Evolutionary conservation across 306 rosid species (phyloP), one percentile per base, ranked within the genome.

Genomic region (Vicia sativa): DNA sequence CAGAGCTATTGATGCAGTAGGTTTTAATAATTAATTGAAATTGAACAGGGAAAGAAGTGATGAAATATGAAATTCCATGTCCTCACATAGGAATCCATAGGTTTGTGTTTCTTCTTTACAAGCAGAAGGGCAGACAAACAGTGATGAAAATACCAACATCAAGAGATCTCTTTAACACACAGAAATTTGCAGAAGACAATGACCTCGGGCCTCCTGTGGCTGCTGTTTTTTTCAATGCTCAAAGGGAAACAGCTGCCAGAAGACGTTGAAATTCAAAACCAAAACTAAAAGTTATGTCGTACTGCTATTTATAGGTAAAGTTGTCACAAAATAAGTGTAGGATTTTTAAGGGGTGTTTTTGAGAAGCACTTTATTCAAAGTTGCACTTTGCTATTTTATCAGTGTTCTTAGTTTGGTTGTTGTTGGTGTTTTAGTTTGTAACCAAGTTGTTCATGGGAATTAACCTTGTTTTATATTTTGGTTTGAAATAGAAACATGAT

Each of bases 21-120:
- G 3, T 25, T 25, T 25, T 25, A 25, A 25, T 25, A 1, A 52
- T 10, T 3, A 1, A 50, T 50, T 21, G 3, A 53, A 54, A 38
- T 14, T 34, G 26, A 67, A 54, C 81, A 89, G 96, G 96, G 70
- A 84, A 39, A 44, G 96, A 92, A 71, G 13, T 81, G 75, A 79
- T 90, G 80, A 80, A 70, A 26, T 90, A 90, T 62, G 98, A 92
- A 71, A 81, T 77, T 62, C 96, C 98, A 67, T 61, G 76, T 67
- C 98, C 98, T 16, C 81, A 78, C 57, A 87, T 92, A 81, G 96
- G 98, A 34, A 92, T 92, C 13, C 98, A 92, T 72, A 86, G 96
- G 85, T 92, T 78, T 65, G 98, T 90, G 79, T 86, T 92, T 43
- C 69, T 90, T 1, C 77, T 92, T 3, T 90, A 35, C 87, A 88